Conservation (phyloP, 352 stramenopile species). For the Phytophthora constricta region DNA sequence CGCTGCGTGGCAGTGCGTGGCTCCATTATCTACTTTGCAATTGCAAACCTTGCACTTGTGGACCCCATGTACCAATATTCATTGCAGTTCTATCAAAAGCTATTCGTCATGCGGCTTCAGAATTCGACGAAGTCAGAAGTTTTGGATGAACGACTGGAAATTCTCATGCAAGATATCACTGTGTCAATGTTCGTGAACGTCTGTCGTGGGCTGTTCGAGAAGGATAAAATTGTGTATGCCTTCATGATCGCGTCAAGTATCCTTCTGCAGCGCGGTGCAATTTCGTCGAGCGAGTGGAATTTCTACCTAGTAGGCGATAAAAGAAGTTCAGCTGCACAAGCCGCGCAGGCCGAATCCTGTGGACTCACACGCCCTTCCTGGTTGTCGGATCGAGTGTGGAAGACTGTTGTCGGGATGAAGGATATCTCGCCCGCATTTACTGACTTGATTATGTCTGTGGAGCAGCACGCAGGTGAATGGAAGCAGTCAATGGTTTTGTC, state of each 20-base stretch:
- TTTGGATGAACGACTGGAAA: slow-evolving; percentile 83
- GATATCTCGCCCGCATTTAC: slow-evolving; percentile 67
- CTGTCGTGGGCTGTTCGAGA: slow-evolving; percentile 94
- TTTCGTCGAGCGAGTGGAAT: slow-evolving; percentile 82
- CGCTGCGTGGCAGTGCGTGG: slow-evolving; percentile 90
- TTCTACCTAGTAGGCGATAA: slow-evolving; percentile 92
- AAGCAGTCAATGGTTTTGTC: slow-evolving; percentile 78
- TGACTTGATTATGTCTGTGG: slow-evolving; percentile 54
- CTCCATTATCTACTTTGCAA: slow-evolving; percentile 95
- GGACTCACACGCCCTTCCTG: slow-evolving; percentile 56
- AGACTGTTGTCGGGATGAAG: slow-evolving; percentile 68
- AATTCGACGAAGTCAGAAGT: slow-evolving; percentile 83
- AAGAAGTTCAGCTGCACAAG: slow-evolving; percentile 59
- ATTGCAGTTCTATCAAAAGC: slow-evolving; percentile 94
- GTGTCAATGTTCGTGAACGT: slow-evolving; percentile 95
- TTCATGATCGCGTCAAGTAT: slow-evolving; percentile 94
- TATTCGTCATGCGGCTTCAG: slow-evolving; percentile 92
- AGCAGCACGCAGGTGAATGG: slow-evolving; percentile 63
- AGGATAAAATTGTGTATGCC: slow-evolving; percentile 95
- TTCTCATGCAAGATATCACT: slow-evolving; percentile 93
- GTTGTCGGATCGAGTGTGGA: slow-evolving; percentile 86
- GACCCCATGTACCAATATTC: slow-evolving; percentile 97
- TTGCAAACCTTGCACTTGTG: slow-evolving; percentile 91
- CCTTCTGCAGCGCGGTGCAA: slow-evolving; percentile 72
- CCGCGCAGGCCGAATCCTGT: slow-evolving; percentile 37